A percentile compares a stretch with the other conserved stretches of the same genome.
Conservation (phyloP, 305 asterid species). For the Stenogyne calaminthoides region DNA sequence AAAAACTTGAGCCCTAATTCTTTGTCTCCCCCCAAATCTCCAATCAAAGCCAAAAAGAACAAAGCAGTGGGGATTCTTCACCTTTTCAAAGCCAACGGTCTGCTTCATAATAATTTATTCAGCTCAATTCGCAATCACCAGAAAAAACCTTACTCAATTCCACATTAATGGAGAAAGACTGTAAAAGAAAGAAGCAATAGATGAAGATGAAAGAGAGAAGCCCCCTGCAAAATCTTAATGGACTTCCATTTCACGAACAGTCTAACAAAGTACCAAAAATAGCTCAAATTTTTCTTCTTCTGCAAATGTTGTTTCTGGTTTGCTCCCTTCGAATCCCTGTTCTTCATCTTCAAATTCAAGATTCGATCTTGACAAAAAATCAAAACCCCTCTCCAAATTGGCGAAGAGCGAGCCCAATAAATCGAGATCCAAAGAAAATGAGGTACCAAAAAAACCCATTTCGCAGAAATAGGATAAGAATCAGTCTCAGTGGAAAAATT, state of each 20-base stretch:
- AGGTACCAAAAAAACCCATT: slow-evolving; percentile 19
- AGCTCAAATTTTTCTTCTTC: slow-evolving; percentile 26
- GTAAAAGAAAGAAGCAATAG: too few relatives aligned
- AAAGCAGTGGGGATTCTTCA: neutral
- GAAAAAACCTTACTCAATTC: too few relatives aligned
- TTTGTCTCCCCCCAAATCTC: neutral
- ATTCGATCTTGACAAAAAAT: slow-evolving; percentile 10
- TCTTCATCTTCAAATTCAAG: slow-evolving; percentile 27
- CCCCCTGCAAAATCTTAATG: too few relatives aligned
- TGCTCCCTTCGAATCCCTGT: slow-evolving; percentile 13
- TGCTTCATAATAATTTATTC: too few relatives aligned
- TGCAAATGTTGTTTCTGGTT: slow-evolving; percentile 9
- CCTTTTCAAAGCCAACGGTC: slow-evolving; percentile 35
- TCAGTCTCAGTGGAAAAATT: neutral
- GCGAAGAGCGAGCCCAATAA: slow-evolving; percentile 1
- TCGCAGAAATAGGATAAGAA: slow-evolving; percentile 19
- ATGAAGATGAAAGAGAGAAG: too few relatives aligned
- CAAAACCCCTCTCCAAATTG: neutral
- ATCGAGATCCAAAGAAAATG: slow-evolving; percentile 26
- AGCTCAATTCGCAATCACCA: too few relatives aligned
- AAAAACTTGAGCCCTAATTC: neutral
- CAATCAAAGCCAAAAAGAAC: neutral
- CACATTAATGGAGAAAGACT: too few relatives aligned
- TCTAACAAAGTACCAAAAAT: slow-evolving; percentile 2
- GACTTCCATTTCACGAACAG: slow-evolving; percentile 23